These are phyloP conservation scores for Zoysia matrella DNA, from an alignment of 202 grass and related monocot species.

Conservation along the genomic window DNA sequence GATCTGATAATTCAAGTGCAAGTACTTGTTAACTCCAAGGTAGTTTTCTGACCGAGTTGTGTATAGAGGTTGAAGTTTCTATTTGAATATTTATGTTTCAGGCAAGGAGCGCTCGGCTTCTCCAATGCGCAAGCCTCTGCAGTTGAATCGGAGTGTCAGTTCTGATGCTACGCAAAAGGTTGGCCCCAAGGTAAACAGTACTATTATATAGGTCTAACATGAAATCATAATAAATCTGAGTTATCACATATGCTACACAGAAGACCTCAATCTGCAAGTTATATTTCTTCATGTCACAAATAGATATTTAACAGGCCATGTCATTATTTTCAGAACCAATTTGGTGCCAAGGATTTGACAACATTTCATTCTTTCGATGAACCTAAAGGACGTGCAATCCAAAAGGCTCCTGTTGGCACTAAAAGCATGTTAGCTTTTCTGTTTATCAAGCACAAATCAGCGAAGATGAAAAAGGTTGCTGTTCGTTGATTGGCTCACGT, in stretches of 20 bases:
- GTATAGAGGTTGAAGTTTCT: slow-evolving; percentile 1
- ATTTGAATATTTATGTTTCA: slow-evolving; percentile 48
- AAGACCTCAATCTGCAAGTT: background rate
- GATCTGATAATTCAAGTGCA: background rate
- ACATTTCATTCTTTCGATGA: slow-evolving; percentile 69
- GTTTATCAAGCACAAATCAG: slow-evolving; percentile 77
- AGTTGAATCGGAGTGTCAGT: slow-evolving; percentile 46
- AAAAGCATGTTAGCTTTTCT: slow-evolving; percentile 79
- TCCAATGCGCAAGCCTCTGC: slow-evolving; percentile 53
- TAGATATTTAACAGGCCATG: background rate
- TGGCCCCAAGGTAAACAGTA: slow-evolving; percentile 56
- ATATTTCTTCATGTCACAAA: slow-evolving; percentile 24
- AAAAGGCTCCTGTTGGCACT: slow-evolving; percentile 68
- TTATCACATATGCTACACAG: background rate
- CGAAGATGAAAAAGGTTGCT: slow-evolving; percentile 72
- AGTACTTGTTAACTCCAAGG: background rate
- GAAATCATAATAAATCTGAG: background rate
- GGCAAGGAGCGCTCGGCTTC: slow-evolving; percentile 59
- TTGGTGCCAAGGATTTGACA: slow-evolving; percentile 30
- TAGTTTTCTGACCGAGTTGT: background rate
- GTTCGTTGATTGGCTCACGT: slow-evolving; percentile 51
- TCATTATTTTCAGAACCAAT: slow-evolving; percentile 64
- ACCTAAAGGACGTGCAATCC: slow-evolving; percentile 65
- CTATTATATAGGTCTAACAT: background rate
- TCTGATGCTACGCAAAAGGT: slow-evolving; percentile 45